These are phyloP conservation scores for Berberis thunbergii DNA, from an alignment of 164 flowering plant genomes.

Conservation along the genomic window DNA sequence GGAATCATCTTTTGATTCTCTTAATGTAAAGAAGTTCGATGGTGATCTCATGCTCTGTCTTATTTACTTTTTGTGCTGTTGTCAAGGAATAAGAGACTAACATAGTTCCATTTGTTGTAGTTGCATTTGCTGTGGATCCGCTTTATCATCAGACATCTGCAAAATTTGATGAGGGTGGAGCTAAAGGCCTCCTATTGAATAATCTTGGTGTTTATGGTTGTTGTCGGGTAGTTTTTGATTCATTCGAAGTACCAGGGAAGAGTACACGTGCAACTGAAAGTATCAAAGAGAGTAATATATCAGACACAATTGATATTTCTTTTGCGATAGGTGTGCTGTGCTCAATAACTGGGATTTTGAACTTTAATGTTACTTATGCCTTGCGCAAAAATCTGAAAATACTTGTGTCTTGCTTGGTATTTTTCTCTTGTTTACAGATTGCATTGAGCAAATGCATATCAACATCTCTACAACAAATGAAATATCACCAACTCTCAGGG, in stretches of 20 bases:
- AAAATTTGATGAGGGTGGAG: constrained; percentile 99
- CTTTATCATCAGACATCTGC: constrained; percentile 96
- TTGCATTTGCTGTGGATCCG: constrained; percentile 93
- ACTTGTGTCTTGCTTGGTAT: background rate
- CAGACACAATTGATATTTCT: constrained; percentile 63
- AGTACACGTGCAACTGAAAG: constrained; percentile 19
- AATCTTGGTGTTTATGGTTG: constrained; percentile 92
- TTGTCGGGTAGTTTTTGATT: constrained; percentile 90
- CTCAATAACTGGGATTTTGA: constrained; percentile 1
- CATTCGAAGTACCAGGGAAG: constrained; percentile 79
- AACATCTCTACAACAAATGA: constrained; percentile 44
- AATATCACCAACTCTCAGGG: constrained; percentile 70
- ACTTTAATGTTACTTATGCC: background rate
- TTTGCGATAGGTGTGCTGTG: constrained; percentile 62
- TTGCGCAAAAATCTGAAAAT: constrained; percentile 2
- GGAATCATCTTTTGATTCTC: constrained; percentile 84
- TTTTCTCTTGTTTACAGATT: constrained; percentile 35
- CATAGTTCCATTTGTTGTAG: constrained; percentile 25
- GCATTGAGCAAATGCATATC: constrained; percentile 57
- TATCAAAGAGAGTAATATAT: constrained; percentile 14
- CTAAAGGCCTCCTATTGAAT: constrained; percentile 85
- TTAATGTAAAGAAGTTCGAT: constrained; percentile 92
- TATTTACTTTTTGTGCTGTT: background rate
- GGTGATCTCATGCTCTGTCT: constrained; percentile 32
- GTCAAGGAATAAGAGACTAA: background rate